Evolutionary conservation across 202 grass and related monocot genomes (phyloP).

Genomic region (Schoenoplectus tabernaemontani): DNA sequence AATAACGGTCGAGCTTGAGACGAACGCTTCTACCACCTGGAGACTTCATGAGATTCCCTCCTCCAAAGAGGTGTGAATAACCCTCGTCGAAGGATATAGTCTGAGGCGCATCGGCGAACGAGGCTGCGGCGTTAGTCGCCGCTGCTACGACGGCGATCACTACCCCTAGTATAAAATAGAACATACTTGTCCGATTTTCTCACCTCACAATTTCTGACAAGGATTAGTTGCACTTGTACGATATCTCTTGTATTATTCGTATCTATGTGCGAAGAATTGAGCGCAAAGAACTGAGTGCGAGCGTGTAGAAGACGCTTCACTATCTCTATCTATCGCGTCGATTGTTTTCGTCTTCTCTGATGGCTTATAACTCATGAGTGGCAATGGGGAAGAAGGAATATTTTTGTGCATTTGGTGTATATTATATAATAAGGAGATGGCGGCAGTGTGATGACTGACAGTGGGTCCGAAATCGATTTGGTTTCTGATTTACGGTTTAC

Average conservation of each 20-base stretch:
- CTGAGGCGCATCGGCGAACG: constrained; percentile 23
- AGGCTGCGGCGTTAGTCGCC: neutral
- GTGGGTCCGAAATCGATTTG: neutral
- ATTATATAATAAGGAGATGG: neutral
- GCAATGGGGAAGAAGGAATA: neutral
- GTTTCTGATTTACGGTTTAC: neutral
- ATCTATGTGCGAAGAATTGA: neutral
- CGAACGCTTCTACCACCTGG: constrained; percentile 31
- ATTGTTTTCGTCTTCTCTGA: constrained; percentile 8
- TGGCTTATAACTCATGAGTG: constrained; percentile 7
- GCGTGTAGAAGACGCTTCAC: neutral
- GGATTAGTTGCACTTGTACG: neutral
- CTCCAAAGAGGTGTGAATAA: constrained; percentile 58
- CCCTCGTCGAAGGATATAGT: constrained; percentile 48
- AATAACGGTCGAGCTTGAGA: constrained; percentile 57
- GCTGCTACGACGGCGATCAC: constrained; percentile 16
- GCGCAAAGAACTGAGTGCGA: no score
- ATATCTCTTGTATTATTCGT: neutral
- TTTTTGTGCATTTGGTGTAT: neutral
- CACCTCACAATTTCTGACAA: no score
- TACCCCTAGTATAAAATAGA: neutral
- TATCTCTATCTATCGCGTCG: constrained; percentile 16
- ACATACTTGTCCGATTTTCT: constrained; percentile 8
- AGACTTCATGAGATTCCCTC: constrained; percentile 48
- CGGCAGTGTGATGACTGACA: neutral